Base-by-base conservation (phyloP, 208 protist species). In the Acanthamoeba royreba region DNA sequence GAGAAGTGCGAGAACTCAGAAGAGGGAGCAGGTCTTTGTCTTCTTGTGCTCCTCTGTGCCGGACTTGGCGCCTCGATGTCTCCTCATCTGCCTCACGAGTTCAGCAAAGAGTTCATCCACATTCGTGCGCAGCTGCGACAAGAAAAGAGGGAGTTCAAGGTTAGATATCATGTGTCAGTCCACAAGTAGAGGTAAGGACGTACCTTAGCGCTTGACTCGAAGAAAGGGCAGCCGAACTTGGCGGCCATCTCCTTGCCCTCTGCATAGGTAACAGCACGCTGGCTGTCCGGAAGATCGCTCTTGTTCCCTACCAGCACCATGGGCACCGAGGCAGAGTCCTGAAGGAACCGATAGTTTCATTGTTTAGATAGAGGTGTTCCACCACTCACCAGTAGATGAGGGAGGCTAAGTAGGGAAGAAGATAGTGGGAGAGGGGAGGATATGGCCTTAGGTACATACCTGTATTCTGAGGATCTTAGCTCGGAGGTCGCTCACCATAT, bases 191-290 rank as follows among this genome's bases (percentile, higher is more conserved):
- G 9, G 79, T 11, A 40, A 33, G 31, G 4, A n/a, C 3, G 28
- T 79, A 66, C 81, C 81, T 88, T 88, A 13, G 81, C 81, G 7
- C 81, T 88, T 13, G 81, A 40, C 46, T 88, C 81, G 46, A 88
- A 66, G 47, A 66, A 88, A n/a, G 81, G 81, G 15, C 72, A 81
- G 0, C 40, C 11, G 22, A 81, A 81, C 40, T 4, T 40, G 17
- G 72, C 4, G 1, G 72, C 72, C 42, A 52, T 35, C 4, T 81
- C 40, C n/a, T 81, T 81, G 72, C 72, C 72, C 0, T 35, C 33
- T 1, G 40, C 33, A 0, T 25, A 3, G 15, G 5, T 17, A 15
- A 81, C 72, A 22, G 43, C 22, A n/a, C 72, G 72, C 42, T 49
- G 72, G 7, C 31, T 28, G 0, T 81, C 72, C 1, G 72, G 72